Percentiles rank a stretch among this genome's conserved stretches.
Evolutionary conservation across 441 rosid genomes (phyloP).

Genomic region (Pelargonium australe): DNA sequence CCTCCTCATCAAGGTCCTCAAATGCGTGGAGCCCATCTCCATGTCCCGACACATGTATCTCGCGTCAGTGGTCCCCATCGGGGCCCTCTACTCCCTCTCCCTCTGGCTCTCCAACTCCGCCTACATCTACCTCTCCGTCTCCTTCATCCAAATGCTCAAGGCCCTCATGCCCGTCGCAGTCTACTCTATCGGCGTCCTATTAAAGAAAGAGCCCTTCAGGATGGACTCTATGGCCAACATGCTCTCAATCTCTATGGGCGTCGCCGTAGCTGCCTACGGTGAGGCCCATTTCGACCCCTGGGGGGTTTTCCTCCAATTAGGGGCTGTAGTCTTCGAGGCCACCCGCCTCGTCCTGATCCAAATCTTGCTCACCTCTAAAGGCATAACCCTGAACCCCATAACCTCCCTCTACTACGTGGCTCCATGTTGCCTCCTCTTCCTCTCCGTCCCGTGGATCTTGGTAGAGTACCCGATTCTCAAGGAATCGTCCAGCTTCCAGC

Average conservation of each 20-base stretch:
- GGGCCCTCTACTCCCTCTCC: neutral
- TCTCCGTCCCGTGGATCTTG: conserved; percentile 79
- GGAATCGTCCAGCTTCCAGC: conserved; percentile 73
- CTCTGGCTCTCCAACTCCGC: neutral
- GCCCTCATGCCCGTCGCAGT: conserved; percentile 2
- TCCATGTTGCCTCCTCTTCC: conserved; percentile 78
- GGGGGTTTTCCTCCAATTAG: conserved; percentile 82
- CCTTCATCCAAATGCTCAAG: conserved; percentile 3
- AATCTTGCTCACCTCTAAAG: conserved; percentile 84
- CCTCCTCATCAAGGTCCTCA: neutral
- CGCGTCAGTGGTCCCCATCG: neutral
- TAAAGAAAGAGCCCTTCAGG: conserved; percentile 62
- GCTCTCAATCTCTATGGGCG: conserved; percentile 89
- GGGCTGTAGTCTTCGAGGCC: conserved; percentile 89
- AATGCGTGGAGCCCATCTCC: neutral
- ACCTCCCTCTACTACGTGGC: conserved; percentile 86
- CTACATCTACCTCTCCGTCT: conserved; percentile 2
- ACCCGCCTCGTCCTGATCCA: conserved; percentile 87
- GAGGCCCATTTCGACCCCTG: conserved; percentile 81
- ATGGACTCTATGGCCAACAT: conserved; percentile 76
- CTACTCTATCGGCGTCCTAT: conserved; percentile 7
- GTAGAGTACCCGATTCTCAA: conserved; percentile 63
- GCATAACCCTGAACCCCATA: conserved; percentile 73
- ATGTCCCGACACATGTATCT: neutral
- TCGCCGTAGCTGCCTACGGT: conserved; percentile 83